These are phyloP conservation scores for Fusarium sp. DNA, from an alignment of 2,329 filamentous ascomycete genomes.

Conservation along the genomic window DNA sequence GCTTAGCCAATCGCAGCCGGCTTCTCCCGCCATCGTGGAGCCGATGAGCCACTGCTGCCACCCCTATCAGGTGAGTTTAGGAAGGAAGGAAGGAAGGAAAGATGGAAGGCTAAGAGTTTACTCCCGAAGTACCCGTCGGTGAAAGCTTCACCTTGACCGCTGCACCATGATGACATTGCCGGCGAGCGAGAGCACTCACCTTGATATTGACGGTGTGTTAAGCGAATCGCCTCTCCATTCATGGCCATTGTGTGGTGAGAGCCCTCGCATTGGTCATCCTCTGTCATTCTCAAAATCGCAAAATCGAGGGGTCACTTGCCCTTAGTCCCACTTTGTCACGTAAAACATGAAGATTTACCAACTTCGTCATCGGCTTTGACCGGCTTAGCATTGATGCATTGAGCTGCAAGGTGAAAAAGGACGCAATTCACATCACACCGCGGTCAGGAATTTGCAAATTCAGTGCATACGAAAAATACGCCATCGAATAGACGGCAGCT, in stretches of 20 bases:
- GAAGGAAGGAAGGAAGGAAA: not conserved
- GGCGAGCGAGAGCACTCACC: not conserved
- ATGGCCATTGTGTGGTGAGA: not conserved
- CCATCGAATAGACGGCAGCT: not conserved
- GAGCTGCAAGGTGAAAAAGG: not conserved
- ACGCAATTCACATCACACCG: not conserved
- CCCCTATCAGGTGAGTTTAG: not conserved
- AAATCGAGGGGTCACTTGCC: not conserved
- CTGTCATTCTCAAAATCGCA: not conserved
- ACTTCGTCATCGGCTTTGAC: not conserved
- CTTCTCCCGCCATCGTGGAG: not conserved
- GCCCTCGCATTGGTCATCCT: not conserved
- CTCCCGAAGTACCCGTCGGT: slow-evolving; percentile 1
- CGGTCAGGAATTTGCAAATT: not conserved
- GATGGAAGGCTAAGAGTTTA: not conserved
- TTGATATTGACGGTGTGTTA: not conserved
- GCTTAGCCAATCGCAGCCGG: not conserved
- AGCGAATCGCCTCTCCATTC: not conserved
- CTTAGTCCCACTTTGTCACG: not conserved
- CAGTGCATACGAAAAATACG: not conserved
- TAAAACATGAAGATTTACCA: not conserved
- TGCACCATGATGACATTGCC: slow-evolving; percentile 1
- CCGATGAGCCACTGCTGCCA: not conserved
- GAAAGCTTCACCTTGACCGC: not conserved
- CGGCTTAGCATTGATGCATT: slow-evolving; percentile 4